These are phyloP conservation scores for Candida ulmi DNA, from an alignment of 805 yeast genomes.

Conservation along the genomic window DNA sequence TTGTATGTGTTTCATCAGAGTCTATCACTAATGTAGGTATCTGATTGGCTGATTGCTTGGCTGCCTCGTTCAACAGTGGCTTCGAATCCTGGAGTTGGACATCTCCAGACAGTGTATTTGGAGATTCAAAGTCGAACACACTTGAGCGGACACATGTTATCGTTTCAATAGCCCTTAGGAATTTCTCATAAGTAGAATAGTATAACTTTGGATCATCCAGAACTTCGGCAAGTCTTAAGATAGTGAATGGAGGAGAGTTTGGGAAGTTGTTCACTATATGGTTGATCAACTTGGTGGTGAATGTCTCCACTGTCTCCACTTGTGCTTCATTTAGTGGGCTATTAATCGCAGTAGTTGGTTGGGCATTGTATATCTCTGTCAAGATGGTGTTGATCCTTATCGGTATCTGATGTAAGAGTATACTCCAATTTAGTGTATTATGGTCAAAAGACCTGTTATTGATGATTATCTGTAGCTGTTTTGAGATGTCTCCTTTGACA, in stretches of 20 bases:
- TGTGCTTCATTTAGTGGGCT: conserved; percentile 8
- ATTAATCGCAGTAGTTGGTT: conserved; percentile 1
- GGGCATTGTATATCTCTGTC: conserved; percentile 1
- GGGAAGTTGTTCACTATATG: conserved; percentile 9
- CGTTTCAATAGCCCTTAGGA: conserved; percentile 35
- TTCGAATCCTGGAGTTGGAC: too few relatives aligned
- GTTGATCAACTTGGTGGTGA: conserved; percentile 4
- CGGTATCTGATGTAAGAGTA: conserved; percentile 7
- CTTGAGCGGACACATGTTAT: conserved; percentile 15
- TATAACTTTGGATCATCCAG: conserved; percentile 38
- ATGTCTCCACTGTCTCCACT: conserved; percentile 6
- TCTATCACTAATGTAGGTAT: conserved; percentile 2
- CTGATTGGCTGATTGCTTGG: too few relatives aligned
- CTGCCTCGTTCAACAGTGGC: too few relatives aligned
- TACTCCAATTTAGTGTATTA: conserved; percentile 2
- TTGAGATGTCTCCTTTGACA: neutral
- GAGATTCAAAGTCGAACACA: conserved; percentile 7
- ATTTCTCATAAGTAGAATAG: conserved; percentile 34
- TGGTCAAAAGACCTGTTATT: neutral
- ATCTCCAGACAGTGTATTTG: too few relatives aligned
- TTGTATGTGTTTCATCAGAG: conserved; percentile 17
- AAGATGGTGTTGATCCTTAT: conserved; percentile 7
- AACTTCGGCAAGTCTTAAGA: conserved; percentile 41
- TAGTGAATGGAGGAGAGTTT: conserved; percentile 40
- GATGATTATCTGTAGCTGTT: conserved; percentile 1